Base-by-base conservation (phyloP, 2,329 filamentous ascomycete genomes). In the Plenodomus lindquistii region DNA sequence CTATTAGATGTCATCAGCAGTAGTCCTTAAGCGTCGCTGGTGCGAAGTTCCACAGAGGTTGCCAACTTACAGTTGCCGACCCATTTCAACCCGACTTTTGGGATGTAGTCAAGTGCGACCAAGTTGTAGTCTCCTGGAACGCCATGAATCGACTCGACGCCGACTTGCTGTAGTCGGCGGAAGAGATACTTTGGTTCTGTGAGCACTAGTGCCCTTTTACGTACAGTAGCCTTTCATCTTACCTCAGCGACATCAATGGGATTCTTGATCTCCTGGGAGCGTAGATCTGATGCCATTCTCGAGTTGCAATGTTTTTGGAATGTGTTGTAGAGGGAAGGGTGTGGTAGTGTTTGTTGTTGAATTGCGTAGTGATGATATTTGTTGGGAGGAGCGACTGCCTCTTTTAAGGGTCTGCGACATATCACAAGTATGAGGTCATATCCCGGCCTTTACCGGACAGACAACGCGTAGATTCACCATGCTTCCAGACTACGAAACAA, bases 191-290 rank as follows among this genome's bases (percentile, higher is more conserved):
- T 42, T 27, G 8, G 13, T n/a, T 10, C 22, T 24, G 24, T 60
- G 37, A 59, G 50, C 43, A 18, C 27, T 46, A 52, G 40, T 40
- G 43, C 19, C 2, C 29, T 31, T 17, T 40, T 27, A 40, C 40
- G 40, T 42, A 31, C 7, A n/a, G 27, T 44, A 18, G 9, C 13
- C 19, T n/a, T n/a, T 11, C 34, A 48, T 42, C 65, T 50, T 29
- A 67, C 67, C 65, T 87, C 82, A 46, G 83, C 84, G 43, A 88
- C 81, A 52, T 86, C 81, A 21, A 79, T 62, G 41, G 73, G 74
- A 52, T 75, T 65, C 56, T 75, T 72, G 53, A 79, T 67, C 37
- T 71, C 67, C 37, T 72, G 65, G 17, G 71, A 72, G 52, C 75
- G 66, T 42, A 79, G 68, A 53, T 79, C 55, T 54, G 57, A 61